Percentiles rank a stretch among this genome's conserved stretches.
These are phyloP conservation scores for Zymoseptoria pseudotritici DNA, from an alignment of 2,329 filamentous ascomycete species.

Conservation along the genomic window DNA sequence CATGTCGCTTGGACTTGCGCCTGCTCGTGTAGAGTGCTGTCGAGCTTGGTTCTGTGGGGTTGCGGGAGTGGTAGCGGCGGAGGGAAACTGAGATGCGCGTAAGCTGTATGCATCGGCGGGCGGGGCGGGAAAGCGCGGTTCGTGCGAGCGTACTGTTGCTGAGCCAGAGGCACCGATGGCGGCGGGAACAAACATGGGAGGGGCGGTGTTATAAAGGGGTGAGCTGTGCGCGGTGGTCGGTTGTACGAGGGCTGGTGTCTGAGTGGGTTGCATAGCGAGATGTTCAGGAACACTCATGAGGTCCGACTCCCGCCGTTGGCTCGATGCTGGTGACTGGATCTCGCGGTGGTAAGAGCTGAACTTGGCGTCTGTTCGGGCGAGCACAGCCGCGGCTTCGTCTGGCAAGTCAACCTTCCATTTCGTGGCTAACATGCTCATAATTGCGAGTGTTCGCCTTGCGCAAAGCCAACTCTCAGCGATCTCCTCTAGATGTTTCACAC, in stretches of 20 bases:
- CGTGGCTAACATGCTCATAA: slow-evolving; percentile 74
- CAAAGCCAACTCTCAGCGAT: slow-evolving; percentile 94
- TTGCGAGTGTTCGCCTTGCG: slow-evolving; percentile 74
- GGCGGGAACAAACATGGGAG: neutral
- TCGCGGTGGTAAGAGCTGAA: slow-evolving; percentile 64
- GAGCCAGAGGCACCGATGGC: neutral
- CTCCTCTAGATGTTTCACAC: slow-evolving; percentile 85
- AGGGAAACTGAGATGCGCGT: slow-evolving; percentile 20
- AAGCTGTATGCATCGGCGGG: slow-evolving; percentile 18
- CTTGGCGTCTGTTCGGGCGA: slow-evolving; percentile 71
- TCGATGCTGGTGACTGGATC: slow-evolving; percentile 43
- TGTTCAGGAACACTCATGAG: neutral
- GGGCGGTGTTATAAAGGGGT: neutral
- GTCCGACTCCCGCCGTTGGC: slow-evolving; percentile 6
- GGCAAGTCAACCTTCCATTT: slow-evolving; percentile 87
- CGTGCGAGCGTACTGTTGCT: slow-evolving; percentile 9
- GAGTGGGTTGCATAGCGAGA: neutral
- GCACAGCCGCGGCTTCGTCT: slow-evolving; percentile 67
- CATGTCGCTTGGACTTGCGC: slow-evolving; percentile 42
- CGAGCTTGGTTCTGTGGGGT: slow-evolving; percentile 4
- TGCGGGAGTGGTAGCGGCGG: slow-evolving; percentile 15
- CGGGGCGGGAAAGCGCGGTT: slow-evolving; percentile 12
- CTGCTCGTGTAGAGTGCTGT: slow-evolving; percentile 18
- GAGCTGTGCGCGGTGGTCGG: neutral
- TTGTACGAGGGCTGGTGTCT: neutral